These are phyloP conservation scores for Fusarium devonianum DNA, from an alignment of 2,329 filamentous ascomycete species.

Conservation along the genomic window DNA sequence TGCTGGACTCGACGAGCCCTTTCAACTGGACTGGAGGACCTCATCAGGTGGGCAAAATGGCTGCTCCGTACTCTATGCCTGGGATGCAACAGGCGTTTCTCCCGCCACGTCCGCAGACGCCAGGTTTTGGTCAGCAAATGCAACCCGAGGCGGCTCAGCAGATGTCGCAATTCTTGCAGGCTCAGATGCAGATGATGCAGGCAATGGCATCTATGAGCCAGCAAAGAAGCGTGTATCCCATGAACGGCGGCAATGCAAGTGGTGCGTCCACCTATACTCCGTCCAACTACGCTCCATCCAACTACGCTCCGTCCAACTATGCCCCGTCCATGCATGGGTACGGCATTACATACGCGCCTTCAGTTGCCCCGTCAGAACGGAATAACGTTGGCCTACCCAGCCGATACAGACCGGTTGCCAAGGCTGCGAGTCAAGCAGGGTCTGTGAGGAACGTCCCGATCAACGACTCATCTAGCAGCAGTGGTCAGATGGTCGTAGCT, in stretches of 20 bases:
- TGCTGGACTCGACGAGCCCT: conserved; percentile 14
- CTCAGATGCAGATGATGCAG: conserved; percentile 18
- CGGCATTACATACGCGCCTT: conserved; percentile 7
- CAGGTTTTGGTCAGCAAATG: not conserved
- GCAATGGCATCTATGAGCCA: conserved; percentile 13
- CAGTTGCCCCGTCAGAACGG: conserved; percentile 25
- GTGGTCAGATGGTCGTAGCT: not conserved
- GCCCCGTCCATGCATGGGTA: conserved; percentile 10
- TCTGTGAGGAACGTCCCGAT: not conserved
- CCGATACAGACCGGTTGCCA: conserved; percentile 27
- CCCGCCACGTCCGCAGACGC: not conserved
- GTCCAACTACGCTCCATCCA: no score
- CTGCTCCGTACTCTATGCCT: not conserved
- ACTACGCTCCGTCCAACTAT: not conserved
- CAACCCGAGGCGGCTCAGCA: not conserved
- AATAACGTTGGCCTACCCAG: conserved; percentile 28
- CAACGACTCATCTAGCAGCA: not conserved
- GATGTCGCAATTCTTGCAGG: conserved; percentile 9
- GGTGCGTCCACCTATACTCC: not conserved
- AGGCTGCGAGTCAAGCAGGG: not conserved
- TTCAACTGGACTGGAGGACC: conserved; percentile 3
- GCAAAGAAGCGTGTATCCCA: not conserved
- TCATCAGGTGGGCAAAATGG: not conserved
- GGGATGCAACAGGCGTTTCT: not conserved
- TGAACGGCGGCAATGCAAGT: not conserved